Base-by-base conservation (phyloP, 2,329 filamentous ascomycete species). In the Fusarium drepaniforme region DNA sequence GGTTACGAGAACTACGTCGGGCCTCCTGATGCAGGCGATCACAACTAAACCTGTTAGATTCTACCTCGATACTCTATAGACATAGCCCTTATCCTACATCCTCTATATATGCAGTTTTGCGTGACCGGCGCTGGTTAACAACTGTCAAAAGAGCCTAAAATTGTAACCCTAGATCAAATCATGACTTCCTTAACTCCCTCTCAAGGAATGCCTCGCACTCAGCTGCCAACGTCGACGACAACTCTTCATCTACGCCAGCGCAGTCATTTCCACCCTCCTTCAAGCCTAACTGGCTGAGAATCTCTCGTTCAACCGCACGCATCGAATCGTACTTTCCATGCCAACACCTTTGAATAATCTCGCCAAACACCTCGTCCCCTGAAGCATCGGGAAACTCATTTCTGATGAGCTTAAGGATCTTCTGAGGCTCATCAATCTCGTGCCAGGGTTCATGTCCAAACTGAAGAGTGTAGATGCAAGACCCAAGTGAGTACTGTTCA, bases 1-100 rank as follows among this genome's bases (percentile, higher is more conserved):
- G 67, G 69, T 16, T 57, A 71, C 8, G 65, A 71, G n/a, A 69
- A 71, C 49, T 71, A 71, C 5, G 56, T 58, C n/a, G 56, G 56
- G 6, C 56, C 56, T 5, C 56, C 56, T 28, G 35, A 58, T 25
- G 56, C 35, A 13, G 53, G 53, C 0, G 53, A 25, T 25, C 44
- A 25, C 44, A 25, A 11, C 23, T 49, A 11, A 46, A 25, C 4
- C 5, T 3, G 0, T 46, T 15, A 23, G 0, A 25, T 46, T 46
- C 1, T 46, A 13, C n/a, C 42, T 5, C 18, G 2, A 44, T 44
- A 44, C 11, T 44, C 11, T 5, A 21, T 42, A 42, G 37, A 18
- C 37, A 38, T 18, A 18, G 37, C 37, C 9, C 30, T 33, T 33
- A 33, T 33, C 30, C n/a, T n/a, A n/a, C n/a, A n/a, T n/a, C n/a